Percentiles rank a stretch among this genome's conserved stretches.
Conservation (phyloP, 495 filamentous ascomycete species). For the Aspergillus coremiiformis region DNA sequence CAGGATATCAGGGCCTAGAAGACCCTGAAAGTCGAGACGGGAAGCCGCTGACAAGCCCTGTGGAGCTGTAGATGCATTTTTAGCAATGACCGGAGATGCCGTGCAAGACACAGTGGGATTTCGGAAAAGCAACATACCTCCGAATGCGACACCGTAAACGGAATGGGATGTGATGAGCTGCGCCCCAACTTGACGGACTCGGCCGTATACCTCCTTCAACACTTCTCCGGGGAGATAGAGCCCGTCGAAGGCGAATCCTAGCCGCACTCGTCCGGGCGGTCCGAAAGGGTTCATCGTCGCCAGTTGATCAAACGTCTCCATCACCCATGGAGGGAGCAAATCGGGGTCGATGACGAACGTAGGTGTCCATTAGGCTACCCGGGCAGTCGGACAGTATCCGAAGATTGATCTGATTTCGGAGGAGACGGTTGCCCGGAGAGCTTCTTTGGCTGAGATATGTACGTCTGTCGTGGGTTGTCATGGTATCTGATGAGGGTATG, state of each 20-base stretch:
- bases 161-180: conserved; percentile 34
- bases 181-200: conserved; percentile 18
- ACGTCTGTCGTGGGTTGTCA: not conserved
- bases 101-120: not conserved
- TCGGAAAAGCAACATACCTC: conserved; percentile 4
- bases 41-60: conserved; percentile 14
- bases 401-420: conserved; percentile 45
- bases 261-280: conserved; percentile 26
- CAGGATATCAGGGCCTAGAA: conserved; percentile 30
- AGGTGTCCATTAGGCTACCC: conserved; percentile 30
- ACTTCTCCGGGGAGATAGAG: conserved; percentile 28
- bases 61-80: not conserved
- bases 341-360: conserved; percentile 23
- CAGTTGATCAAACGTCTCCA: conserved; percentile 28
- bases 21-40: conserved; percentile 24
- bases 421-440: conserved; percentile 31
- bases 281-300: conserved; percentile 26
- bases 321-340: conserved; percentile 34
- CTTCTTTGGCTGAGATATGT: conserved; percentile 23
- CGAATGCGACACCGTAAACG: conserved; percentile 13
- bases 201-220: conserved; percentile 24
- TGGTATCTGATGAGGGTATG: not conserved
- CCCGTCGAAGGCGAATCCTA: conserved; percentile 39
- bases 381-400: conserved; percentile 34
- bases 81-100: no score